Percentiles rank a stretch among this genome's conserved stretches.
phyloP scores from a whole-genome alignment of 2,329 filamentous ascomycete genomes.

The Diaporthe citri region DNA sequence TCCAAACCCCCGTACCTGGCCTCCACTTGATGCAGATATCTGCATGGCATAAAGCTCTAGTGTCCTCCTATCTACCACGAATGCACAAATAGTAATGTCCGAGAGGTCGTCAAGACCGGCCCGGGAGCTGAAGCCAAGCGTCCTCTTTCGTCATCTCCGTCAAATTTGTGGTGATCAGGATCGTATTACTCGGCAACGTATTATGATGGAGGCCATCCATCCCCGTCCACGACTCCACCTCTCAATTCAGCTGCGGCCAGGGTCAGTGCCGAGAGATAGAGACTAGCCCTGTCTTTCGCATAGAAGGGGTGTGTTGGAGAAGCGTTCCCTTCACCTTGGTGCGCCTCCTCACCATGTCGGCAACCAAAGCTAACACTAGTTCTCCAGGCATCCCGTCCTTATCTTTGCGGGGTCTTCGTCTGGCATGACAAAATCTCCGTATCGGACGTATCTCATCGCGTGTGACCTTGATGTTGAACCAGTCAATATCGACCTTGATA shows the following conservation, averaged over 20 bases:
- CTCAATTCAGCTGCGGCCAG: not conserved
- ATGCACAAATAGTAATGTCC: not conserved
- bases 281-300: not conserved
- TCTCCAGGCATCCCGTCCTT: slow-evolving; percentile 24
- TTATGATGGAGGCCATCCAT: not conserved
- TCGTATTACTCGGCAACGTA: not conserved
- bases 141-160: not conserved
- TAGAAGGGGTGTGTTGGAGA: not conserved
- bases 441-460: slow-evolving; percentile 32
- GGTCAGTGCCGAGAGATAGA: slow-evolving; percentile 8
- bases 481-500: slow-evolving; percentile 20
- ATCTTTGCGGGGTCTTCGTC: slow-evolving; percentile 39
- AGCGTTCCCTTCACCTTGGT: not conserved
- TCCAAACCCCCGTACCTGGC: no score
- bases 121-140: not conserved
- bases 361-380: not conserved
- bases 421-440: slow-evolving; percentile 33
- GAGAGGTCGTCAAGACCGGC: not conserved
- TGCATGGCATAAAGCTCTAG: not conserved
- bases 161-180: not conserved
- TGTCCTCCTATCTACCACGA: not conserved
- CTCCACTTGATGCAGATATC: not conserved
- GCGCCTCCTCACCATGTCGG: not conserved
- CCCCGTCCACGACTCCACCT: slow-evolving; percentile 4
- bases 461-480: slow-evolving; percentile 13